Percentiles rank a stretch among this genome's conserved stretches.
Conservation (phyloP, 2,329 filamentous ascomycete species). For the Aspergillus alliaceus region DNA sequence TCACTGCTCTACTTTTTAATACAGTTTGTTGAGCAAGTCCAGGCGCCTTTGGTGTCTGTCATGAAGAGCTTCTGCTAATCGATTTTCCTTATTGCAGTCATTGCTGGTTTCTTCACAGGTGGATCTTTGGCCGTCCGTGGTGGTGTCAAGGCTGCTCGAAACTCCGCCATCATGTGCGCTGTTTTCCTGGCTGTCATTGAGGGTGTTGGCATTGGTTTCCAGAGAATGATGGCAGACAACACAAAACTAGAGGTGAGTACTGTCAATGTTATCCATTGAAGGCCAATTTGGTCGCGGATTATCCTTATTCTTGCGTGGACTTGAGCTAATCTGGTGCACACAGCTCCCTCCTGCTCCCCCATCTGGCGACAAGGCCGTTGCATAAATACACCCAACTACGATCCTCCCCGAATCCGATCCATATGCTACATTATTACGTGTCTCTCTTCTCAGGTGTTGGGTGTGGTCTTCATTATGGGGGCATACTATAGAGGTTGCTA, state of each 20-base stretch:
- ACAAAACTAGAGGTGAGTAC: conserved; percentile 72
- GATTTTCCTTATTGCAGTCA: conserved; percentile 52
- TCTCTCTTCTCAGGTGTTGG: conserved; percentile 44
- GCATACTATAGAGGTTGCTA: conserved; percentile 37
- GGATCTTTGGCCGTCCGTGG: conserved; percentile 89
- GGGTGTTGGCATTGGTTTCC: conserved; percentile 93
- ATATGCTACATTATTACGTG: conserved; percentile 25
- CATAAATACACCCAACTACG: conserved; percentile 23
- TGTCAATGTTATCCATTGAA: not conserved
- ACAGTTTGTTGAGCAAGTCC: not conserved
- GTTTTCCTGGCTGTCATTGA: conserved; percentile 94
- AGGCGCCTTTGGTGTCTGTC: not conserved
- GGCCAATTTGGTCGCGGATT: not conserved
- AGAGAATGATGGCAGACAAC: conserved; percentile 88
- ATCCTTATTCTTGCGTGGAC: not conserved
- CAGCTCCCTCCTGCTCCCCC: conserved; percentile 40
- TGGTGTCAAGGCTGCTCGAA: conserved; percentile 86
- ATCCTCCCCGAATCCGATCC: conserved; percentile 11
- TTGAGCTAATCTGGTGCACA: not conserved
- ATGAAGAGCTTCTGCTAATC: not conserved
- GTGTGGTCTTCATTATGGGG: conserved; percentile 32
- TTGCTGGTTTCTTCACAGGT: conserved; percentile 94
- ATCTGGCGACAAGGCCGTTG: conserved; percentile 36
- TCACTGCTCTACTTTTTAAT: conserved; percentile 20
- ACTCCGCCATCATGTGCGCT: conserved; percentile 94